Base-by-base conservation (phyloP, 2,329 filamentous ascomycete species). In the Nigrospora oryzae region DNA sequence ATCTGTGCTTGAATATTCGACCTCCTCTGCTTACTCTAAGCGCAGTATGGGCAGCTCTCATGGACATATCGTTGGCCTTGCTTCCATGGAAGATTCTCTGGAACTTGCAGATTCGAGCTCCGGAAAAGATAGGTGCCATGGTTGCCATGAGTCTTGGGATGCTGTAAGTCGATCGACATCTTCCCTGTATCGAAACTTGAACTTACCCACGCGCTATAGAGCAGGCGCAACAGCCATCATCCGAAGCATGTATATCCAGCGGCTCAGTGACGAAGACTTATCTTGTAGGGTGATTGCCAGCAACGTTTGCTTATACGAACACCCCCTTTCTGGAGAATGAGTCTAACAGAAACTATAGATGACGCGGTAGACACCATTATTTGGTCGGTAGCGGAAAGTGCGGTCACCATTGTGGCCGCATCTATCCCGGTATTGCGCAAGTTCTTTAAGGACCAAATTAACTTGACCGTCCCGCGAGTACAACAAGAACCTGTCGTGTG, bases 391-490 rank as follows among this genome's bases (percentile, higher is more conserved):
- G 57, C 57, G 10, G 62, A 65, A 46, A 57, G 57, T 5, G 56
- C 60, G 35, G 59, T 60, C 13, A 63, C 61, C 12, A 63, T 65
- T 39, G 58, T 63, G 49, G 62, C 58, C 5, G 54, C 59, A 1
- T 63, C 60, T 11, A 57, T 65, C 40, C 40, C 61, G 51, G 53
- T 63, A 10, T 45, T 63, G 14, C 56, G 60, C 19, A 23, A 23
- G 19, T 23, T 23, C 19, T 6, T 23, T 6, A 23, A 23, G 19
- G 19, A 23, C 19, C 4, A 23, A 6, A 23, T 23, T 6, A 23
- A 23, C 19, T 23, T 6, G 19, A 6, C 6, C 19, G 19, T 6
- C 19, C 4, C 4, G 4, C 4, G 19, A 4, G 19, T 4, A 6
- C 19, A 4, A 6, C 4, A 23, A 4, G 6, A 6, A 4, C 6